Evolutionary conservation across 495 filamentous ascomycete genomes (phyloP).

Genomic region (Margaritispora aquatica): DNA sequence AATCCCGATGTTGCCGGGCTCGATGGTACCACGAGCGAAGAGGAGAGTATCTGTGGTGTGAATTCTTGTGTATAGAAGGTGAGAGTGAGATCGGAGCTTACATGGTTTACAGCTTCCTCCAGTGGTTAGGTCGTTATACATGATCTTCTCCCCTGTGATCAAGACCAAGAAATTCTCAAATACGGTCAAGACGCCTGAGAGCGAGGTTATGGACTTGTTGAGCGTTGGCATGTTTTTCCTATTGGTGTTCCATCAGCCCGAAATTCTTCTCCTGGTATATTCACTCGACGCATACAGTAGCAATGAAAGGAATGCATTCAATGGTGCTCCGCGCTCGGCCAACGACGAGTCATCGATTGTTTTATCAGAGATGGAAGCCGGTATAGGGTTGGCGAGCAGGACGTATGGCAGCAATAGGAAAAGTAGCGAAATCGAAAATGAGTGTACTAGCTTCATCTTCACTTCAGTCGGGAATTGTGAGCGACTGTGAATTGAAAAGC

Average conservation of each 20-base stretch:
- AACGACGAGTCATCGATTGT: neutral
- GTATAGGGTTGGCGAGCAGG: constrained; percentile 9
- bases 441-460: neutral
- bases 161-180: constrained; percentile 22
- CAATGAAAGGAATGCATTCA: constrained; percentile 25
- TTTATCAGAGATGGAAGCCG: constrained; percentile 1
- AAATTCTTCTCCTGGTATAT: neutral
- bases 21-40: constrained; percentile 52
- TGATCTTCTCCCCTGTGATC: constrained; percentile 28
- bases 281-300: constrained; percentile 9
- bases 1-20: constrained; percentile 50
- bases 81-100: neutral
- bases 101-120: constrained; percentile 31
- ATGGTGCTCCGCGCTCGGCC: constrained; percentile 22
- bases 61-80: neutral
- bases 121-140: constrained; percentile 41
- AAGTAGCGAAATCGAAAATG: neutral
- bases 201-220: constrained; percentile 17
- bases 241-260: neutral
- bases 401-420: no score
- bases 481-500: no score
- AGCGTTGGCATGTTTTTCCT: constrained; percentile 23
- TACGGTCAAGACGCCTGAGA: constrained; percentile 17
- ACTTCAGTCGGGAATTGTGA: neutral
- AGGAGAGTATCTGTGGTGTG: constrained; percentile 41